Base-by-base conservation (phyloP, 306 rosid genomes). In the Castanea crenata region DNA sequence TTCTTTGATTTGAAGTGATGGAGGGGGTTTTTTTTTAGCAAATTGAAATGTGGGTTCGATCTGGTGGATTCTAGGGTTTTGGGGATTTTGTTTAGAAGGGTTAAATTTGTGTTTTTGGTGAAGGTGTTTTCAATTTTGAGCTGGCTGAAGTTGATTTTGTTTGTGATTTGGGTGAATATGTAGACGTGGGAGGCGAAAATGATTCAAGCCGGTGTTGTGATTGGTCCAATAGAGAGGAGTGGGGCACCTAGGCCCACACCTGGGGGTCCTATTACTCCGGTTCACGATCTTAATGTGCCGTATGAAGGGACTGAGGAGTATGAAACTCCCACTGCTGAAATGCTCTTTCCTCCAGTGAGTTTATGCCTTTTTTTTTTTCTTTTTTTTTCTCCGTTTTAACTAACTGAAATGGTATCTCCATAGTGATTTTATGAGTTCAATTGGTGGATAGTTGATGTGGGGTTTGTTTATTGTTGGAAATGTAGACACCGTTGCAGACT, bases 221-320 rank as follows among this genome's bases (percentile, higher is more conserved):
- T 76, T 38, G 87, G 86, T 84, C 97, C 98, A 21, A 96, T 93
- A 69, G 98, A 93, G 75, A 91, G 97, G 92, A 81, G 94, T 61
- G 70, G 73, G 49, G 92, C 76, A 1, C 82, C 86, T 25, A 93
- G 90, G 88, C 86, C 90, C 34, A 82, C 90, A 0, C 91, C 94
- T 6, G 98, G 99, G 29, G 94, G 94, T 68, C 89, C 93, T 0
- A 87, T 89, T 38, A 88, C 99, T 86, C 98, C 99, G 14, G 97
- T 96, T 82, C 99, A 93, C 51, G 99, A 96, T 91, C 99, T 96
- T n/a, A 96, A 96, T 44, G 89, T 96, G 14, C 99, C 99, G 0
- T 96, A 96, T 71, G 99, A 96, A 78, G 99, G 99, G 78, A 83
- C 92, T 1, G 99, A 96, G 78, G 99, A 96, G 81, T 96, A 90